A percentile compares a stretch with the other conserved stretches of the same genome.
phyloP scores from a whole-genome alignment of 306 rosid species.

The barrel medic (Medicago truncatula) region DNA sequence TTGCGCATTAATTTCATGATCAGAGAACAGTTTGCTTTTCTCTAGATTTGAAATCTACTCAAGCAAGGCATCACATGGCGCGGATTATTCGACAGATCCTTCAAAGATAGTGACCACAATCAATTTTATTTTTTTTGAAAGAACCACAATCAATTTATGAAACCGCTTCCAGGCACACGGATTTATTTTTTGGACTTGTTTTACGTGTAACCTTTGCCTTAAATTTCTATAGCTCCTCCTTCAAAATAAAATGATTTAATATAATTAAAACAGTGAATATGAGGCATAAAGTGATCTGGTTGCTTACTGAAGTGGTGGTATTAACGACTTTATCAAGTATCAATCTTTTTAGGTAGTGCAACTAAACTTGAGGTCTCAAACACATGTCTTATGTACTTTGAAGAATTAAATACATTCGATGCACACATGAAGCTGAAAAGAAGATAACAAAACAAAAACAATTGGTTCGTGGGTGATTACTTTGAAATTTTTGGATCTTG shows the following conservation, averaged over 20 bases:
- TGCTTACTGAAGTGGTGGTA: neutral
- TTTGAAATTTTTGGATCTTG: too few relatives aligned
- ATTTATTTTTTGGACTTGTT: neutral
- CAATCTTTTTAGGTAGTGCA: too few relatives aligned
- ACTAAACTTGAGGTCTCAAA: too few relatives aligned
- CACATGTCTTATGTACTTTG: too few relatives aligned
- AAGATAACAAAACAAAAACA: too few relatives aligned
- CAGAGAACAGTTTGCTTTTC: constrained; percentile 9
- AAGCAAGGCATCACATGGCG: neutral
- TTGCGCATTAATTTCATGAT: constrained; percentile 14
- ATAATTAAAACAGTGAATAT: neutral
- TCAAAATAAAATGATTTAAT: neutral
- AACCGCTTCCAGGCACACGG: neutral
- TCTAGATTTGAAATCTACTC: constrained; percentile 2
- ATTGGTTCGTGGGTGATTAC: too few relatives aligned
- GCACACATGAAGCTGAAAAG: too few relatives aligned
- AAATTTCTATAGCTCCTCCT: neutral
- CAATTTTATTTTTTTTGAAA: too few relatives aligned
- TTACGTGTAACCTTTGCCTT: neutral
- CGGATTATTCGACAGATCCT: neutral
- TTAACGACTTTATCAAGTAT: neutral
- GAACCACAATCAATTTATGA: neutral
- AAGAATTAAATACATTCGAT: too few relatives aligned
- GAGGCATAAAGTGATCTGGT: neutral
- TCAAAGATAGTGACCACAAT: neutral